Base-by-base conservation (phyloP, 78 protist genomes). In the Dictyostelium capitatum region DNA sequence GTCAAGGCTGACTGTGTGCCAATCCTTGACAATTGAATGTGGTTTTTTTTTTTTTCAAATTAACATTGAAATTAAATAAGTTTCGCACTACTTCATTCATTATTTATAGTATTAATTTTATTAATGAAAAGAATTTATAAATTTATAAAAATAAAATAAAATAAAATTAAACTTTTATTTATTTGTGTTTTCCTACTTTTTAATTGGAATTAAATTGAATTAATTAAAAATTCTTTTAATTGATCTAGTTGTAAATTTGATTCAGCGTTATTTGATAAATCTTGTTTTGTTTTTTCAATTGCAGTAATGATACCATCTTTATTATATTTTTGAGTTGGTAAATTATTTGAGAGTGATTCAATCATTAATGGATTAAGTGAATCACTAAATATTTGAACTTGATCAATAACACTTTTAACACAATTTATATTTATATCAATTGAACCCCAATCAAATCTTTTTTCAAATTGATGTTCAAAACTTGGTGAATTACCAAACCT, bases 391-490 rank as follows among this genome's bases (percentile, higher is more conserved):
- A 82, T 72, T 59, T 82, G 75, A 6, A 54, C 47, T 4, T 69
- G 19, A 1, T 80, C 62, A n/a, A 92, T 83, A n/a, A 80, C n/a
- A 41, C 96, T 84, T 23, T 78, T 69, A 2, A 46, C 59, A 25
- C 82, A 51, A 50, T 92, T 87, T 28, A 92, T 79, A 37, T 82
- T 82, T 10, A 92, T 62, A 41, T 92, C 96, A 20, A 92, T 46
- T 19, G 73, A 32, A 9, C 96, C 96, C 96, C 96, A 92, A 46
- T 73, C 70, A 65, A 92, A 92, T 59, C 96, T 56, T 17, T 67
- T 82, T 50, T 92, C 96, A 62, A 92, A 92, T 48, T 82, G 90
- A 73, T 80, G 90, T 4, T 80, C 96, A 92, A 92, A 92, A 8
- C n/a, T 30, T 62, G 96, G 96, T 25, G 83, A 62, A 30, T 48